Conservation (phyloP, 345 rosid species). For the Boechera stricta region DNA sequence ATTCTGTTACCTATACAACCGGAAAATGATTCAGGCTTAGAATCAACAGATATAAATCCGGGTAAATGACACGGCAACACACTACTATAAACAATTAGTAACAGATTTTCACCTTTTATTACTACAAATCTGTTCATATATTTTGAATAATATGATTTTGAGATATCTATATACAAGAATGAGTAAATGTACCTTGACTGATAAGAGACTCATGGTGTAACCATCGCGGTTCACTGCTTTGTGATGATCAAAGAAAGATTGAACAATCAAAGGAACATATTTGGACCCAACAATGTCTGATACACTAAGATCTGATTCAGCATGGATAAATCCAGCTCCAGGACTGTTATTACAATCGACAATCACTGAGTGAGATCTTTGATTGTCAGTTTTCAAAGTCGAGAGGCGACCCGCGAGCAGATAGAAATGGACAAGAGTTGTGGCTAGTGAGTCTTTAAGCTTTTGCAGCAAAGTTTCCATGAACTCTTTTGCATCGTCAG, state of each 20-base stretch:
- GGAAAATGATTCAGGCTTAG: too few species aligned
- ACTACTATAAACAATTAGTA: too few species aligned
- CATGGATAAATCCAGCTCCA: slow-evolving; percentile 60
- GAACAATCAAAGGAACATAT: slow-evolving; percentile 61
- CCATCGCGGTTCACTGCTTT: slow-evolving; percentile 67
- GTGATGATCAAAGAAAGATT: slow-evolving; percentile 73
- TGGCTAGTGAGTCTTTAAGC: slow-evolving; percentile 59
- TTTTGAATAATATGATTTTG: too few species aligned
- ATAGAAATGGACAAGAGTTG: slow-evolving; percentile 65
- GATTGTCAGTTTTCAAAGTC: slow-evolving; percentile 28
- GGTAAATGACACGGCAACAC: too few species aligned
- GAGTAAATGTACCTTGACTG: slow-evolving; percentile 50
- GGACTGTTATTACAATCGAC: slow-evolving; percentile 64
- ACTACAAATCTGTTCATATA: neutral
- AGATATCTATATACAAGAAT: neutral
- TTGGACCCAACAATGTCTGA: slow-evolving; percentile 58
- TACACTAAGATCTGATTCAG: slow-evolving; percentile 48
- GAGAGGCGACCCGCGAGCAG: slow-evolving; percentile 73
- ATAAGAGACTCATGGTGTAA: slow-evolving; percentile 55
- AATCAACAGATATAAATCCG: too few species aligned
- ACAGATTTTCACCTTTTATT: neutral
- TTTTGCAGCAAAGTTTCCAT: slow-evolving; percentile 48
- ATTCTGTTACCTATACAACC: slow-evolving; percentile 59
- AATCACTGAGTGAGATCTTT: slow-evolving; percentile 49
- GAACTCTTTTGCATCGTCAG: slow-evolving; percentile 38